Conservation (phyloP, 2,329 filamentous ascomycete species). For the Davidsoniella eucalypti region DNA sequence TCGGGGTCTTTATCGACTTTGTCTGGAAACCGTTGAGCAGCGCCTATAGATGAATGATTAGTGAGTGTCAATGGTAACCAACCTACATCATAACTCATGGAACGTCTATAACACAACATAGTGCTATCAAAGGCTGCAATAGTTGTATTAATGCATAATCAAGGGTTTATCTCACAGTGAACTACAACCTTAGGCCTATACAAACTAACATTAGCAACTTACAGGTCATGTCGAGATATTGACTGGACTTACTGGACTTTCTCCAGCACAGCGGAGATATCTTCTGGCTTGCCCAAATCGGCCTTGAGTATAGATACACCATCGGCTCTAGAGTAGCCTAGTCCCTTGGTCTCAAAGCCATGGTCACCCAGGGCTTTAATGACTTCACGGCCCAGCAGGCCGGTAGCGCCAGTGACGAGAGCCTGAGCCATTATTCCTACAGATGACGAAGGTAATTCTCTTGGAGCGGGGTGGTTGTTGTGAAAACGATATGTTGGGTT, state of each 20-base stretch:
- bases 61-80: neutral
- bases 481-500: no score
- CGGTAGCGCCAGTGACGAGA: constrained; percentile 70
- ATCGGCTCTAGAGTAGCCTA: constrained; percentile 57
- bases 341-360: constrained; percentile 52
- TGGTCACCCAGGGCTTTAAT: constrained; percentile 29
- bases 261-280: constrained; percentile 35
- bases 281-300: constrained; percentile 29
- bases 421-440: constrained; percentile 16
- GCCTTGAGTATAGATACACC: constrained; percentile 50
- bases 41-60: constrained; percentile 34
- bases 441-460: no score
- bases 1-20: constrained; percentile 67
- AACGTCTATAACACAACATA: neutral
- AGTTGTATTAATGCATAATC: neutral
- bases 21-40: constrained; percentile 77
- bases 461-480: no score
- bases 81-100: neutral
- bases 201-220: neutral
- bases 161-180: constrained; percentile 44
- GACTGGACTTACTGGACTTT: constrained; percentile 33
- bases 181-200: constrained; percentile 61
- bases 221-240: constrained; percentile 4
- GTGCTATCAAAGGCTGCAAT: neutral
- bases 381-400: constrained; percentile 67